Evolutionary conservation across 2,329 filamentous ascomycete species (phyloP), one percentile per base, ranked within the genome.

Genomic region (Aspergillus arachidicola): DNA sequence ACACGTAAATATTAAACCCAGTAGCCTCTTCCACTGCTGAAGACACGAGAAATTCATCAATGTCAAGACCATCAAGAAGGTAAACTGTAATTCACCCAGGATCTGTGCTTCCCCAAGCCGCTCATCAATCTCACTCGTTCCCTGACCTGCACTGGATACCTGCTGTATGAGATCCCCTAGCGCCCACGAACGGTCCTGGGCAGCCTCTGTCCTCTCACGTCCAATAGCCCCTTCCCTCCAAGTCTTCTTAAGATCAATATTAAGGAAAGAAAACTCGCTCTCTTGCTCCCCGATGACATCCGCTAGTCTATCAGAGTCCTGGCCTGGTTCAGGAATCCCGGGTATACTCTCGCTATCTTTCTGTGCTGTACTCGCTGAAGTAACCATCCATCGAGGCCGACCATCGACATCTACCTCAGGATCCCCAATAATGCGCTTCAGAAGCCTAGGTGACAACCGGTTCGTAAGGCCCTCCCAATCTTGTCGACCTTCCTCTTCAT

Each of bases 21-120:
- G 75, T 12, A 89, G 67, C 43, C 87, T 77, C 70, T 87, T 88
- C 87, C 87, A 90, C 71, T 89, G 87, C 72, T 89, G 86, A 4
- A 89, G 76, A 69, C 87, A 89, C 2, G 86, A 88, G 71, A 85
- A 88, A 71, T 89, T 90, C 78, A 87, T 87, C 65, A 89, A 78
- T 6, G 86, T 88, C 63, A 89, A 70, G 2, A 87, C 80, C 84
- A 87, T 88, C 11, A 89, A 74, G 68, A 89, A 89, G 36, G 82
- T 82, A 69, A 89, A 87, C 67, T 89, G 86, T 60, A 89, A 69
- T 69, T 89, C 87, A 19, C 86, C 87, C 16, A 89, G 72, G 2
- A 84, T 58, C 48, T 82, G 75, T 7, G 63, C 59, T 64, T 81
- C 79, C 11, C 78, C 76, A 3, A 61, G 55, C 16, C 58, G 63